Base-by-base conservation (phyloP, 2,329 filamentous ascomycete genomes). In the Aureobasidium mangrovei region DNA sequence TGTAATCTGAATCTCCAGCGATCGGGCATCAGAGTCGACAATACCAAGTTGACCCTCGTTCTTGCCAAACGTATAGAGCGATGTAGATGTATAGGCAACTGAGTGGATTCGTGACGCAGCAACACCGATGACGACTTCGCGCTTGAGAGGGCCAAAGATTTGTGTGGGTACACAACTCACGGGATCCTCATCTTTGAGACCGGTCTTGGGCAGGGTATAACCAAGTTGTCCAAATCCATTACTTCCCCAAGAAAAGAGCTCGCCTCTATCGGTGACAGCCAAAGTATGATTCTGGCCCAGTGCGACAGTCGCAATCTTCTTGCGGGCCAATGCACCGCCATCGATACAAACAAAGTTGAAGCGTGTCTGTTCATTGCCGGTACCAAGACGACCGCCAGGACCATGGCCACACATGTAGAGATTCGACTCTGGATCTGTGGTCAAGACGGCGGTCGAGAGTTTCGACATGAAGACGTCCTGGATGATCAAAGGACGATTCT, bases 41-140 rank as follows among this genome's bases (percentile, higher is more conserved):
- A 98, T 78, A 4, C 90, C 93, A 44, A 98, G 79, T 67, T 98
- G 93, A 1, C 93, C 93, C 61, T 90, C 83, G 63, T 97, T 98
- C 63, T 93, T 94, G 26, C 93, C 93, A 77, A 95, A 98, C 2
- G 89, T 95, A 66, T 88, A 98, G 1, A 98, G 72, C 1, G 88
- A 88, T 0, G 82, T 81, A 1, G 80, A 77, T 0, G 89, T 96
- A 64, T 93, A 86, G 0, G 89, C 88, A 3, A 94, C 91, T 0
- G 93, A 97, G 70, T 98, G 93, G 38, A 95, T 83, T 0, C 88
- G 78, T 1, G 93, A 97, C 5, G 93, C 91, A 2, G 93, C 90
- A 54, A 91, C 81, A 0, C 93, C 93, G 26, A 87, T 69, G 12
- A 97, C 80, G 1, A 74, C 67, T 65, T 97, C 93, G 64, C 90